Evolutionary conservation across 2,329 filamentous ascomycete genomes (phyloP).

Genomic region (Neurospora sp.): DNA sequence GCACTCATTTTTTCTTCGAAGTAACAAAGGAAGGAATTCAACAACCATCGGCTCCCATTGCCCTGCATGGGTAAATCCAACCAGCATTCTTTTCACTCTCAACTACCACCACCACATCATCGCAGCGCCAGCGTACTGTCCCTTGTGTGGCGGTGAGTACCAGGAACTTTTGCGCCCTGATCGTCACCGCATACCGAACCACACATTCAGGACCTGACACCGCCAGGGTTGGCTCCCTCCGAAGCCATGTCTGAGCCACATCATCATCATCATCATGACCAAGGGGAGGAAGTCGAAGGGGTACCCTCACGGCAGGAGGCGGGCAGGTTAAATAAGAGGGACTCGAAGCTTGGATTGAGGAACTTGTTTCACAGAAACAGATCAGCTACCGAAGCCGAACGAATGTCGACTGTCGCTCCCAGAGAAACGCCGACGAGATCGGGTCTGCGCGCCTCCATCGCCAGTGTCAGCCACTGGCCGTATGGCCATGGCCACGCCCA

Average conservation of each 20-base stretch:
- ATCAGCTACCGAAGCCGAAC: constrained; percentile 25
- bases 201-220: not conserved
- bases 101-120: not conserved
- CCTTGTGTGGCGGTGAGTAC: not conserved
- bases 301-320: constrained; percentile 31
- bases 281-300: constrained; percentile 25
- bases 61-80: not conserved
- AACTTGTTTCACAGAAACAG: constrained; percentile 41
- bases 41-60: not conserved
- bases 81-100: not conserved
- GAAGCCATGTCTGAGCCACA: not conserved
- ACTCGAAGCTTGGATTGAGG: constrained; percentile 42
- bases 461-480: constrained; percentile 35
- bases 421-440: constrained; percentile 22
- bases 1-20: not conserved
- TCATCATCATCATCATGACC: constrained; percentile 1
- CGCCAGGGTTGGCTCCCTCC: not conserved
- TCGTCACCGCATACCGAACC: not conserved
- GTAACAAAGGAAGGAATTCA: not conserved
- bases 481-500: constrained; percentile 20
- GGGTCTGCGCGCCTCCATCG: constrained; percentile 36
- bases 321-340: constrained; percentile 34
- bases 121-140: not conserved
- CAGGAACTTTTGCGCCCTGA: not conserved
- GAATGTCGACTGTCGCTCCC: constrained; percentile 7